Conservation (phyloP, 2,329 filamentous ascomycete genomes). For the Colletotrichum gloeosporioides region DNA sequence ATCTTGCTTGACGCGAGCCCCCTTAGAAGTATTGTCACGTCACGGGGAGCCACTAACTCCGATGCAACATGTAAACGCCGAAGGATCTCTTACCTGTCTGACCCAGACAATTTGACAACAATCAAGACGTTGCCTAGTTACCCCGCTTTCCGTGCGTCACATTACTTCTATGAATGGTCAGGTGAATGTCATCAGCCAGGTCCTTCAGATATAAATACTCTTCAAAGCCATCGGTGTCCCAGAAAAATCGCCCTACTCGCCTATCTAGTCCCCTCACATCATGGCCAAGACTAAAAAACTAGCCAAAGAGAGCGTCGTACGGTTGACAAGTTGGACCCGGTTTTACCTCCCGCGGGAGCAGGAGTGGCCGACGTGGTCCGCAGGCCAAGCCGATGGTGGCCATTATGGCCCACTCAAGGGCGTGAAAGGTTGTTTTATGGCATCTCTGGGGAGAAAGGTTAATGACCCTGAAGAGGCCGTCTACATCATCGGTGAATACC, state of each 20-base stretch:
- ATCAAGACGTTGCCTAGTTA: not conserved
- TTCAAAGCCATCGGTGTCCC: too few relatives aligned
- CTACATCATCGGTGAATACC: slow-evolving; percentile 21
- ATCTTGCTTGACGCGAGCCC: too few relatives aligned
- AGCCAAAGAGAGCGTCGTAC: not conserved
- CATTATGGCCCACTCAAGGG: slow-evolving; percentile 22
- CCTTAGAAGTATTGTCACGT: too few relatives aligned
- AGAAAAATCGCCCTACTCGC: not conserved
- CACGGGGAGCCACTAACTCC: too few relatives aligned
- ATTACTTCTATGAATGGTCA: not conserved
- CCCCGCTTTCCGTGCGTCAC: not conserved
- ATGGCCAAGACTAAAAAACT: not conserved
- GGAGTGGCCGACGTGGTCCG: slow-evolving; percentile 25
- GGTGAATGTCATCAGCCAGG: not conserved
- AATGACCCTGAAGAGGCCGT: slow-evolving; percentile 24
- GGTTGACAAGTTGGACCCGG: slow-evolving; percentile 23
- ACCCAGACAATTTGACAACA: too few relatives aligned
- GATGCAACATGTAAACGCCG: too few relatives aligned
- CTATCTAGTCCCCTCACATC: not conserved
- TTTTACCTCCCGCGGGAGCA: slow-evolving; percentile 26
- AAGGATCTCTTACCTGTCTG: too few relatives aligned
- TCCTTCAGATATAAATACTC: not conserved
- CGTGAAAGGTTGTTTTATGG: not conserved
- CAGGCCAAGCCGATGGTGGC: not conserved
- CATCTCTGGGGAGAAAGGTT: slow-evolving; percentile 23